A percentile compares a stretch with the other conserved stretches of the same genome.
Conservation (phyloP, 2,329 filamentous ascomycete species). For the Cercospora brassicicola region DNA sequence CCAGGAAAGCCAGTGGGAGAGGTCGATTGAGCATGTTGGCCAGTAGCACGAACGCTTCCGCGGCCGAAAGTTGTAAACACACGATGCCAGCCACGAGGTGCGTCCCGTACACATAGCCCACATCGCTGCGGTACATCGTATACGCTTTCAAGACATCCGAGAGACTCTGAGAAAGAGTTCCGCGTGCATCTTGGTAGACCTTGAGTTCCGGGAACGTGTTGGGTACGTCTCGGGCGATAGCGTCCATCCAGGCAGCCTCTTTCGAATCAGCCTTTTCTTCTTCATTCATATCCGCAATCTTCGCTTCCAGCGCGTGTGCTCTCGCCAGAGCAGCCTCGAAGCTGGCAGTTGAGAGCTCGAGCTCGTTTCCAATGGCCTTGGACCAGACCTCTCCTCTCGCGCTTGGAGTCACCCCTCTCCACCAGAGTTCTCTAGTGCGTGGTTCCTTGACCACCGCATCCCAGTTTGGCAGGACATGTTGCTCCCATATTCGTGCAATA, state of each 20-base stretch:
- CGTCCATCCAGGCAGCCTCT: conserved; percentile 61
- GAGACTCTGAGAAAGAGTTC: conserved; percentile 66
- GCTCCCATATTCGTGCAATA: conserved; percentile 67
- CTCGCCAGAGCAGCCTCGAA: conserved; percentile 70
- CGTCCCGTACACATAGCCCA: conserved; percentile 73
- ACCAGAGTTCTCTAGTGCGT: conserved; percentile 75
- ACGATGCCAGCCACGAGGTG: conserved; percentile 73
- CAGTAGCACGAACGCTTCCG: conserved; percentile 67
- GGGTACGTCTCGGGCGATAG: conserved; percentile 65
- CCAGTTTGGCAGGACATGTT: conserved; percentile 75
- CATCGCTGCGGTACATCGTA: conserved; percentile 77
- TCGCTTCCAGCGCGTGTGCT: conserved; percentile 62
- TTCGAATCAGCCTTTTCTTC: conserved; percentile 52
- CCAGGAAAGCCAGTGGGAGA: conserved; percentile 72
- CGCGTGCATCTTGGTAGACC: conserved; percentile 65
- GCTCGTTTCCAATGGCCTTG: conserved; percentile 70
- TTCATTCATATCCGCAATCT: conserved; percentile 49
- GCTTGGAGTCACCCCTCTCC: conserved; percentile 72
- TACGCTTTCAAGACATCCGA: conserved; percentile 76
- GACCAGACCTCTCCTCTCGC: conserved; percentile 70
- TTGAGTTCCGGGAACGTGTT: conserved; percentile 69
- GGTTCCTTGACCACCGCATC: conserved; percentile 67
- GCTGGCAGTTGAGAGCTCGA: conserved; percentile 65
- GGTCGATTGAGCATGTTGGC: conserved; percentile 77
- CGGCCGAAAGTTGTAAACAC: conserved; percentile 67